Evolutionary conservation across 2,329 filamentous ascomycete genomes (phyloP).

Genomic region (Diatrype stigma): DNA sequence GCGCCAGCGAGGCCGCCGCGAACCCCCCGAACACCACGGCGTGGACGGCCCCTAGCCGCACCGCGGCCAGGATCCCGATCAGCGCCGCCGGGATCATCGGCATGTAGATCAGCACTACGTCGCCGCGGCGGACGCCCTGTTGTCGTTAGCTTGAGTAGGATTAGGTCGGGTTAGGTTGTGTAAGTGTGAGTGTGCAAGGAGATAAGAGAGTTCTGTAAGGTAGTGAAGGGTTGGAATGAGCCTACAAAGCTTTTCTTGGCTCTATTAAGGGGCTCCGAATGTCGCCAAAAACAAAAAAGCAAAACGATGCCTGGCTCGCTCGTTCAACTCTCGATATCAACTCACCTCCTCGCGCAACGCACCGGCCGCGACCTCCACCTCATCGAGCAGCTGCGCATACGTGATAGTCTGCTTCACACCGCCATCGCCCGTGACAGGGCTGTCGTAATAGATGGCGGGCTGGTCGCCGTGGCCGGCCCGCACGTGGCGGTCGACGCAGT

Average conservation of each 20-base stretch:
- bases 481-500: conserved; percentile 89
- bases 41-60: conserved; percentile 81
- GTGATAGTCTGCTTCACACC: conserved; percentile 64
- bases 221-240: no score
- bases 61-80: conserved; percentile 79
- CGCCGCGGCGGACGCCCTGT: conserved; percentile 42
- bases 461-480: conserved; percentile 67
- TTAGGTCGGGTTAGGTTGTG: no score
- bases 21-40: conserved; percentile 94
- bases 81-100: conserved; percentile 90
- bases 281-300: no score
- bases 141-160: no score
- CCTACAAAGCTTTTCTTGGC: no score
- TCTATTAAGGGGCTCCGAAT: no score
- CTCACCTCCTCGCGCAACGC: conserved; percentile 77
- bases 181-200: no score
- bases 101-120: conserved; percentile 93
- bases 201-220: no score
- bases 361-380: conserved; percentile 78
- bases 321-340: conserved; percentile 34
- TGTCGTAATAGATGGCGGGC: conserved; percentile 82
- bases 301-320: background rate
- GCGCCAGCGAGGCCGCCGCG: conserved; percentile 73
- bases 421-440: conserved; percentile 70
- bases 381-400: conserved; percentile 69